Conservation (phyloP, 1,284 basidiomycete genomes). For the Ustilago curta region DNA sequence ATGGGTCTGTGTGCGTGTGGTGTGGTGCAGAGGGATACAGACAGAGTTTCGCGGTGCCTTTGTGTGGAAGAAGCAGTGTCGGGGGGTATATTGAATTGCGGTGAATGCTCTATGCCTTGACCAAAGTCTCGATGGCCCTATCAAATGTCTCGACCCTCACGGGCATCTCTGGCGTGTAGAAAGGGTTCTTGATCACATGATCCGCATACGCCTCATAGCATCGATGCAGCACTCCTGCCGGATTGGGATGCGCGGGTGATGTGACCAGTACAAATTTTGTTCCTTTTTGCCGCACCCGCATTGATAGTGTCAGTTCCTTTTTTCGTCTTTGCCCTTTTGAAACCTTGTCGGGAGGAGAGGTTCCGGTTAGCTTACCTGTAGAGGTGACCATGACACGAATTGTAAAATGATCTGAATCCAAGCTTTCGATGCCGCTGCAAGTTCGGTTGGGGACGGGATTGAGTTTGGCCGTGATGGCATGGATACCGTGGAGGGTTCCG, state of each 20-base stretch:
- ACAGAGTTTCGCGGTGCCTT: constrained; percentile 13
- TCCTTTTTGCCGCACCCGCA: constrained; percentile 73
- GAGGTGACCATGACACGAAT: constrained; percentile 87
- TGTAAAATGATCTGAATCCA: constrained; percentile 93
- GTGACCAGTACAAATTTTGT: constrained; percentile 97
- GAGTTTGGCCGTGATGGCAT: constrained; percentile 93
- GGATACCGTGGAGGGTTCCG: constrained; percentile 96
- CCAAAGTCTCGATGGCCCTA: constrained; percentile 70
- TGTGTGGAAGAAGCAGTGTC: not conserved
- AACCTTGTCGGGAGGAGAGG: too few relatives aligned
- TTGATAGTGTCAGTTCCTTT: not conserved
- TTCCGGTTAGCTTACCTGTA: constrained; percentile 79
- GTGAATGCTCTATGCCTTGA: constrained; percentile 28
- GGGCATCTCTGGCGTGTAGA: constrained; percentile 98
- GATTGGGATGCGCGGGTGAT: constrained; percentile 78
- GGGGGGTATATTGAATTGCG: not conserved
- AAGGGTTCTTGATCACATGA: constrained; percentile 98
- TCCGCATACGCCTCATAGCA: constrained; percentile 92
- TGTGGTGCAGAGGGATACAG: constrained; percentile 9
- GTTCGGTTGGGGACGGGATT: constrained; percentile 75
- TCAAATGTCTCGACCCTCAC: constrained; percentile 93
- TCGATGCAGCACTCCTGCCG: constrained; percentile 73
- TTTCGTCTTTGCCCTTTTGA: not conserved
- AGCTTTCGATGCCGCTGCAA: constrained; percentile 86
- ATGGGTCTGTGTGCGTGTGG: not conserved